A percentile compares a stretch with the other conserved stretches of the same genome.
Evolutionary conservation across 179 eudicot genomes (phyloP).

Genomic region (Gypsophila paniculata): DNA sequence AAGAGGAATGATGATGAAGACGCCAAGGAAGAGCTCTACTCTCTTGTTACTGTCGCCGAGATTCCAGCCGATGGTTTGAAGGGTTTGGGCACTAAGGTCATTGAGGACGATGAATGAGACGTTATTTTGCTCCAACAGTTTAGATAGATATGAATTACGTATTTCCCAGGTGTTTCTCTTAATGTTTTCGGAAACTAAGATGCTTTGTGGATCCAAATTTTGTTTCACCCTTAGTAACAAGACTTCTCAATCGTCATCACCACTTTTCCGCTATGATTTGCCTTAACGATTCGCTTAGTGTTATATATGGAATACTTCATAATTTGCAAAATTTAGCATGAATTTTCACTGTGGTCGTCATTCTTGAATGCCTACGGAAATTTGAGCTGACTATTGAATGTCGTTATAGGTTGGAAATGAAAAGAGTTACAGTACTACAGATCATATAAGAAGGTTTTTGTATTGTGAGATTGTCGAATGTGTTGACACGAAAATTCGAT

Average conservation of each 20-base stretch:
- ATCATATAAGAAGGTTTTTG: no score
- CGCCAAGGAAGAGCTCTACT: slow-evolving; percentile 86
- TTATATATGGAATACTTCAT: no score
- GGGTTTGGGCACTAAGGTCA: slow-evolving; percentile 80
- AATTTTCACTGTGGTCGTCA: no score
- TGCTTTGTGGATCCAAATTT: slow-evolving; percentile 22
- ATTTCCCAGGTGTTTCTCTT: not conserved
- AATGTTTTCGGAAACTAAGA: slow-evolving; percentile 15
- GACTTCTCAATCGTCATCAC: not conserved
- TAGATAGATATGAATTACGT: slow-evolving; percentile 18
- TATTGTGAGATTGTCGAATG: no score
- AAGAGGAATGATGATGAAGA: slow-evolving; percentile 90
- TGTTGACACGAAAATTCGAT: no score
- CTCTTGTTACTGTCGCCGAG: slow-evolving; percentile 81
- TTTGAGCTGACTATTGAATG: no score
- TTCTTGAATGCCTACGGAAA: no score
- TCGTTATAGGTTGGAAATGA: no score
- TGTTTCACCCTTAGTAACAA: slow-evolving; percentile 10
- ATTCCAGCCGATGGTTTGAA: slow-evolving; percentile 65
- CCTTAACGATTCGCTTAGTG: no score
- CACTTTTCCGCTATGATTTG: not conserved
- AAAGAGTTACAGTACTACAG: no score
- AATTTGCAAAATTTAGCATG: no score
- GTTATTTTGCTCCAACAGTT: not conserved
- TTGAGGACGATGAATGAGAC: slow-evolving; percentile 59